Conservation (phyloP, 164 flowering plant genomes). For the Kingdonia uniflora region DNA sequence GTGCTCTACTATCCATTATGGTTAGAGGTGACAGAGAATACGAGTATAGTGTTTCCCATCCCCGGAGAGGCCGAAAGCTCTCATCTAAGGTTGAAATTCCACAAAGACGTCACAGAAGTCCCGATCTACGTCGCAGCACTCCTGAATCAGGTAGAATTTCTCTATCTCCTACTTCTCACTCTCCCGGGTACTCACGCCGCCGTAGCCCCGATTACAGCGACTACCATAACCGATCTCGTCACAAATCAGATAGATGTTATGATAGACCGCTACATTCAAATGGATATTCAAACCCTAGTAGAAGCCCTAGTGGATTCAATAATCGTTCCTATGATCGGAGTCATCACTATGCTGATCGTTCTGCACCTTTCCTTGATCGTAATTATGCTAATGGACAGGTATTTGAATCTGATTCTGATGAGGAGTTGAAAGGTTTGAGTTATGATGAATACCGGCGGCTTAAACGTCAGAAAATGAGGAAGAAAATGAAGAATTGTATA, state of each 20-base stretch:
- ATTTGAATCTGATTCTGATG: constrained; percentile 59
- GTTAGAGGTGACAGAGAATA: background rate
- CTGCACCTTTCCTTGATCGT: constrained; percentile 30
- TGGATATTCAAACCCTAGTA: constrained; percentile 19
- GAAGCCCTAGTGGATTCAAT: constrained; percentile 18
- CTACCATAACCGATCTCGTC: constrained; percentile 2
- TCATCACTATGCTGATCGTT: background rate
- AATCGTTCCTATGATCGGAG: constrained; percentile 7
- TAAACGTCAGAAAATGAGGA: constrained; percentile 80
- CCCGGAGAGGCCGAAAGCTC: background rate
- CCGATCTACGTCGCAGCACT: background rate
- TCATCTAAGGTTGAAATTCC: background rate
- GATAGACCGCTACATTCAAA: constrained; percentile 16
- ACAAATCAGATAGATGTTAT: constrained; percentile 10
- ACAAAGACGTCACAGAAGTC: background rate
- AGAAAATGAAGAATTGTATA: constrained; percentile 41
- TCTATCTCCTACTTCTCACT: constrained; percentile 4
- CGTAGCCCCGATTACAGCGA: constrained; percentile 11
- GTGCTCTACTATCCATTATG: no score
- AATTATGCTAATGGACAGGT: constrained; percentile 14
- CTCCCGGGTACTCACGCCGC: constrained; percentile 5
- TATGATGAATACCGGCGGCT: constrained; percentile 67
- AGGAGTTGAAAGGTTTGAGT: constrained; percentile 71
- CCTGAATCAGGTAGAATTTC: constrained; percentile 14
- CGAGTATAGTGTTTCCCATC: constrained; percentile 1